These are phyloP conservation scores for Colletotrichum lentis DNA, from an alignment of 2,329 filamentous ascomycete genomes.

Conservation along the genomic window DNA sequence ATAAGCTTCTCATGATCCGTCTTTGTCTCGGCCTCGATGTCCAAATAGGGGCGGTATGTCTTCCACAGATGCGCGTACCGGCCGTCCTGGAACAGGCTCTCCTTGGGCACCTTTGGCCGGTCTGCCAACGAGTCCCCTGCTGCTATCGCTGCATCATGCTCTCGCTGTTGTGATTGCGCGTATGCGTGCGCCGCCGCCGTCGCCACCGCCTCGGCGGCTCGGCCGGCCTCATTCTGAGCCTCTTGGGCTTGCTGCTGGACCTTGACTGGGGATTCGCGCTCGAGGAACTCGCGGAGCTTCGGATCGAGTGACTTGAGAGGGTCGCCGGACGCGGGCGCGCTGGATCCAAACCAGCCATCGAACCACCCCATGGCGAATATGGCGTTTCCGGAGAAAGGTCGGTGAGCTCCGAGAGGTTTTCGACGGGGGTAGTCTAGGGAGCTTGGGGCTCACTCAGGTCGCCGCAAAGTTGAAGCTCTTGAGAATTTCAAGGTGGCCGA, in stretches of 20 bases:
- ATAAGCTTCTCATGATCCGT: constrained; percentile 81
- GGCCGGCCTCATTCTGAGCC: constrained; percentile 17
- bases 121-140: constrained; percentile 22
- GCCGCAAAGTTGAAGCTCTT: constrained; percentile 32
- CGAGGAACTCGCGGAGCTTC: constrained; percentile 82
- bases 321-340: constrained; percentile 57
- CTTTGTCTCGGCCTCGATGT: constrained; percentile 74
- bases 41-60: constrained; percentile 77
- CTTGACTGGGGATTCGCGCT: constrained; percentile 81
- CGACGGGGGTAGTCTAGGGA: background rate
- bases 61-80: constrained; percentile 89
- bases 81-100: constrained; percentile 67
- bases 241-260: constrained; percentile 52
- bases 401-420: background rate
- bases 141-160: constrained; percentile 1
- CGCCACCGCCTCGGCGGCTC: constrained; percentile 40
- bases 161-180: constrained; percentile 14
- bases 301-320: constrained; percentile 81
- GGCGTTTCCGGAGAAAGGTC: background rate
- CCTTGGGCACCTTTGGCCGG: constrained; percentile 52
- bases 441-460: constrained; percentile 1
- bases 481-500: constrained; percentile 32
- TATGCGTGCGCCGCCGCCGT: constrained; percentile 30
- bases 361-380: constrained; percentile 63
- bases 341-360: constrained; percentile 56